Conservation (phyloP, 2,329 filamentous ascomycete genomes). For the Xylariomycetidae sp. region DNA sequence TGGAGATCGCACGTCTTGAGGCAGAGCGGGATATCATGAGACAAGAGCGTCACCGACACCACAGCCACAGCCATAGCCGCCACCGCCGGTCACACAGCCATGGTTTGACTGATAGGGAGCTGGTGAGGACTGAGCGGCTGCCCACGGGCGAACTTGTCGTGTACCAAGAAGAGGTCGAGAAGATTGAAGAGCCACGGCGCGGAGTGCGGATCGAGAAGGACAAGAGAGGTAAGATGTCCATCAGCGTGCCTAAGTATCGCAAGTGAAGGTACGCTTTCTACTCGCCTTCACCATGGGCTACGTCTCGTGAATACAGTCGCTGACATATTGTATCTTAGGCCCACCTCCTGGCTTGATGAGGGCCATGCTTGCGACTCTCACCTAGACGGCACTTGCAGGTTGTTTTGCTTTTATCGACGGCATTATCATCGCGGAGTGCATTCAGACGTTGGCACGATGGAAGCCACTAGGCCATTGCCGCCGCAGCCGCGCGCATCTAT, state of each 20-base stretch:
- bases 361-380: constrained; percentile 66
- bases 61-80: constrained; percentile 29
- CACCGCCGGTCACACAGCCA: constrained; percentile 27
- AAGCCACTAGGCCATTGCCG: too few relatives aligned
- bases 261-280: constrained; percentile 40
- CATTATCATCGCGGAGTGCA: too few relatives aligned
- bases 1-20: constrained; percentile 68
- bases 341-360: constrained; percentile 58
- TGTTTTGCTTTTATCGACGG: too few relatives aligned
- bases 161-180: constrained; percentile 55
- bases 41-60: constrained; percentile 19
- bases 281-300: constrained; percentile 8
- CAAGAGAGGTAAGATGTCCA: constrained; percentile 91
- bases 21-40: constrained; percentile 40
- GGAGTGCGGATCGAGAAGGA: constrained; percentile 75
- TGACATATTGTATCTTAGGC: constrained; percentile 36
- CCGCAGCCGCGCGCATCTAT: too few relatives aligned
- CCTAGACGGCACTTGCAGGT: too few relatives aligned
- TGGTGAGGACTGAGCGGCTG: constrained; percentile 51
- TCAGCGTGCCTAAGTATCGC: constrained; percentile 70
- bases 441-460: too few relatives aligned
- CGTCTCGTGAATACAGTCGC: constrained; percentile 3
- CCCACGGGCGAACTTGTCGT: constrained; percentile 58
- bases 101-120: constrained; percentile 42
- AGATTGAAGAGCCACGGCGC: constrained; percentile 45